Evolutionary conservation across 176 grass and related monocot genomes (phyloP).

Genomic region (Rhynchospora tenuis): DNA sequence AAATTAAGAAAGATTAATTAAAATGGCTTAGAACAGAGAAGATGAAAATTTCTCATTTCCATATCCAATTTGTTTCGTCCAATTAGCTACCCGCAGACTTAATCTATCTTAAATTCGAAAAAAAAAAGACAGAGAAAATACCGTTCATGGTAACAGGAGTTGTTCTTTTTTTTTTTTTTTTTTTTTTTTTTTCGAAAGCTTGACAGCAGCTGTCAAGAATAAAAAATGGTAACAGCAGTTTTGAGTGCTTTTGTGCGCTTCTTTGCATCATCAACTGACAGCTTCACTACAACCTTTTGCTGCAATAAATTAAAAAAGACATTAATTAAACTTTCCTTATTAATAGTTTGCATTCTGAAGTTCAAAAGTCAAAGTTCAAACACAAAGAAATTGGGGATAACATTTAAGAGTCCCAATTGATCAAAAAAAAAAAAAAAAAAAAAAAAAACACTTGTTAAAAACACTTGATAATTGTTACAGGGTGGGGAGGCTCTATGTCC

Average conservation of each 20-base stretch:
- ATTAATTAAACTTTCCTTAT: too few species aligned
- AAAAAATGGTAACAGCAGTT: constrained; percentile 55
- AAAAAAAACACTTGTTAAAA: too few species aligned
- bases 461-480: background rate
- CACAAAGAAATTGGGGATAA: background rate
- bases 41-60: too few species aligned
- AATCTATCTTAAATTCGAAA: background rate
- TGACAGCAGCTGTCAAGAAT: too few species aligned
- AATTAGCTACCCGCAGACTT: too few species aligned
- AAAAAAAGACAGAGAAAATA: background rate
- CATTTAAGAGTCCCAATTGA: too few species aligned
- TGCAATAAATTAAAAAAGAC: constrained; percentile 27
- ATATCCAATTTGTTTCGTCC: too few species aligned
- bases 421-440: too few species aligned
- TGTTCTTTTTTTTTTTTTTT: too few species aligned
- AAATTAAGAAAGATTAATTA: too few species aligned
- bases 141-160: constrained; percentile 39
- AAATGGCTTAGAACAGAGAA: too few species aligned
- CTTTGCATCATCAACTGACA: constrained; percentile 36
- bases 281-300: constrained; percentile 67
- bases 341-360: background rate
- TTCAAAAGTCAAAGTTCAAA: background rate
- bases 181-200: too few species aligned
- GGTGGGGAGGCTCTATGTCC: background rate
- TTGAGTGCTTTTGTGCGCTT: constrained; percentile 58